A percentile compares a stretch with the other conserved stretches of the same genome.
phyloP scores from a whole-genome alignment of 169 alveolate genomes.

The Cryptosporidium parvum region DNA sequence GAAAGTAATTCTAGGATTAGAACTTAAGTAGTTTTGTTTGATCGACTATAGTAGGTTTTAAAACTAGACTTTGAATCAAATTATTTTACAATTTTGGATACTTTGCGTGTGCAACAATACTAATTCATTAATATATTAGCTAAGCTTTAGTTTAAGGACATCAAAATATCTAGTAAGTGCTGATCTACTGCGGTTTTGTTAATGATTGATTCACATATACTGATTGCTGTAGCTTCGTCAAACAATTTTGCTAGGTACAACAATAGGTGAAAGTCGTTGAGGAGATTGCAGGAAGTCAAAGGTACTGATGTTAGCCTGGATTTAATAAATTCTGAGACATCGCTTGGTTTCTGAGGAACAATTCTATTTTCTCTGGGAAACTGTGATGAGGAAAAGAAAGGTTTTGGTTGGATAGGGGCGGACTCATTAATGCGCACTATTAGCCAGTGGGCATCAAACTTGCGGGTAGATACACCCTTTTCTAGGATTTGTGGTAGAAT shows the following conservation, averaged over 20 bases:
- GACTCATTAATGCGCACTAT: slow-evolving; percentile 86
- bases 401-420: slow-evolving; percentile 84
- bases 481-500: slow-evolving; percentile 84
- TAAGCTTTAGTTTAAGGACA: slow-evolving; percentile 26
- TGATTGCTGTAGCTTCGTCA: slow-evolving; percentile 91
- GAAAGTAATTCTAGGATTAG: background rate
- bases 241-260: slow-evolving; percentile 89
- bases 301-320: slow-evolving; percentile 42
- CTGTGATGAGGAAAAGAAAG: slow-evolving; percentile 82
- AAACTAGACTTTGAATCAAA: too few species aligned
- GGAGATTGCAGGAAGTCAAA: slow-evolving; percentile 12
- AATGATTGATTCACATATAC: slow-evolving; percentile 83
- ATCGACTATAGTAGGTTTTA: too few species aligned
- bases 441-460: slow-evolving; percentile 87
- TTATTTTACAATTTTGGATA: background rate
- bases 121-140: background rate
- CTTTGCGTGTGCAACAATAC: background rate
- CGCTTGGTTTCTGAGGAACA: slow-evolving; percentile 72
- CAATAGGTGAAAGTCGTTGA: slow-evolving; percentile 90
- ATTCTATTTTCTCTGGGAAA: slow-evolving; percentile 85
- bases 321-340: slow-evolving; percentile 50
- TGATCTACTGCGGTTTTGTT: slow-evolving; percentile 80
- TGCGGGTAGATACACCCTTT: slow-evolving; percentile 82
- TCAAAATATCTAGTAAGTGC: slow-evolving; percentile 33
- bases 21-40: too few species aligned